Conservation (phyloP, 2,329 filamentous ascomycete genomes). For the Aspergillus tamarii region DNA sequence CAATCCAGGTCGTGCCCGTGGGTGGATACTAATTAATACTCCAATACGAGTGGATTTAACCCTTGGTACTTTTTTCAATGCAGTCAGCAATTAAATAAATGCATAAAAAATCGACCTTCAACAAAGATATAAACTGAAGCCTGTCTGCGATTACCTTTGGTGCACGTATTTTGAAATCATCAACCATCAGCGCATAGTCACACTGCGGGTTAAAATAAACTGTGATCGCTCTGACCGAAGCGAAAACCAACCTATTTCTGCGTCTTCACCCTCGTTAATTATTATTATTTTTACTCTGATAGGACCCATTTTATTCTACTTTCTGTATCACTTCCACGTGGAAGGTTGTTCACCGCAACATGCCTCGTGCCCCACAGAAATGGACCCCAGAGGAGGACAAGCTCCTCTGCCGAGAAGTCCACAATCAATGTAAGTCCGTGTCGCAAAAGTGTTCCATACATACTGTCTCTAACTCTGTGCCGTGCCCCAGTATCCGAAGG, state of each 20-base stretch:
- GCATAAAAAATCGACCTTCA: not conserved
- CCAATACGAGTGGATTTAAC: not conserved
- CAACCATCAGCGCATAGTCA: not conserved
- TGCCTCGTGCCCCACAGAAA: constrained; percentile 3
- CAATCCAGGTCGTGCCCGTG: not conserved
- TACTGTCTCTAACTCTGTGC: not conserved
- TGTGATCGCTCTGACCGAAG: not conserved
- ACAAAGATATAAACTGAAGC: not conserved
- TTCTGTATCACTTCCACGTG: not conserved
- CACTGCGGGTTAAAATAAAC: not conserved
- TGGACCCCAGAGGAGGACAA: constrained; percentile 5
- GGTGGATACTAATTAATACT: not conserved
- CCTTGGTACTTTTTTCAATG: not conserved
- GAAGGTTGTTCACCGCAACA: not conserved
- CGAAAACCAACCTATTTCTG: not conserved
- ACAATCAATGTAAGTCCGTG: not conserved
- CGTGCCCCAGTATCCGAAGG: not conserved
- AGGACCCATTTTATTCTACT: not conserved
- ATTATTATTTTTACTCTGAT: not conserved
- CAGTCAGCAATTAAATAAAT: not conserved
- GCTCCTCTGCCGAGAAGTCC: not conserved
- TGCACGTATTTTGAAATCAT: not conserved
- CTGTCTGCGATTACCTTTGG: not conserved
- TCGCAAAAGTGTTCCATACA: too few species aligned
- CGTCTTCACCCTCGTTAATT: not conserved